A percentile compares a stretch with the other conserved stretches of the same genome.
Evolutionary conservation across 1,284 basidiomycete species (phyloP).

Genomic region (Apiotrichum siamense): DNA sequence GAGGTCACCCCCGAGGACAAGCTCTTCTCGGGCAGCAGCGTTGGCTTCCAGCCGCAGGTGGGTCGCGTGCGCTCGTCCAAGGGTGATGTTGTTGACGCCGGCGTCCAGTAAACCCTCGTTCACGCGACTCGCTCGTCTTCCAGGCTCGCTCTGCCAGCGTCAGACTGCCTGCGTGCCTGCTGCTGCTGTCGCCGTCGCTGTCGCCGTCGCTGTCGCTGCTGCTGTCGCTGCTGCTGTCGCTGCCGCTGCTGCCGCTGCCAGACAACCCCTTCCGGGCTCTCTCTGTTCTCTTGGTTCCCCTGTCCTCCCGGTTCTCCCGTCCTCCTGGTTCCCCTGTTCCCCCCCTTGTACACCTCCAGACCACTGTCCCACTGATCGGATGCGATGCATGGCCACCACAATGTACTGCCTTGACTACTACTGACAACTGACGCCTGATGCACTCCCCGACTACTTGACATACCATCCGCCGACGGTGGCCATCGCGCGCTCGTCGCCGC

Average conservation of each 20-base stretch:
- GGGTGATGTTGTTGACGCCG: too few species aligned
- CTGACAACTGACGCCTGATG: neutral
- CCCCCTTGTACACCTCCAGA: neutral
- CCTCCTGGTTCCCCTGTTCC: neutral
- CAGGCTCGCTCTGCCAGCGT: too few species aligned
- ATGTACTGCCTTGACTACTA: neutral
- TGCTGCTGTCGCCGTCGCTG: too few species aligned
- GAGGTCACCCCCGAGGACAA: conserved; percentile 45
- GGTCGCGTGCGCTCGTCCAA: neutral
- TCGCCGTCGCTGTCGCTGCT: too few species aligned
- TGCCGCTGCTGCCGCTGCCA: too few species aligned
- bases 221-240: too few species aligned
- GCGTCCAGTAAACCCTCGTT: too few species aligned
- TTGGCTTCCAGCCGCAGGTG: conserved; percentile 44
- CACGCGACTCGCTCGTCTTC: too few species aligned
- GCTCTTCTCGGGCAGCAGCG: conserved; percentile 47
- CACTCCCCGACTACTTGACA: conserved; percentile 22
- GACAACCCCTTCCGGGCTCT: too few species aligned
- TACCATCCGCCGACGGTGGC: conserved; percentile 76
- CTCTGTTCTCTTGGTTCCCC: too few species aligned
- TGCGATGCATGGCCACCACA: neutral
- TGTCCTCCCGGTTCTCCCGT: too few species aligned
- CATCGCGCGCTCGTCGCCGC: conserved; percentile 78
- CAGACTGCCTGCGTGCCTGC: too few species aligned
- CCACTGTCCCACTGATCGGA: neutral